Base-by-base conservation (phyloP, 495 filamentous ascomycete species). In the Penicillium salamii region DNA sequence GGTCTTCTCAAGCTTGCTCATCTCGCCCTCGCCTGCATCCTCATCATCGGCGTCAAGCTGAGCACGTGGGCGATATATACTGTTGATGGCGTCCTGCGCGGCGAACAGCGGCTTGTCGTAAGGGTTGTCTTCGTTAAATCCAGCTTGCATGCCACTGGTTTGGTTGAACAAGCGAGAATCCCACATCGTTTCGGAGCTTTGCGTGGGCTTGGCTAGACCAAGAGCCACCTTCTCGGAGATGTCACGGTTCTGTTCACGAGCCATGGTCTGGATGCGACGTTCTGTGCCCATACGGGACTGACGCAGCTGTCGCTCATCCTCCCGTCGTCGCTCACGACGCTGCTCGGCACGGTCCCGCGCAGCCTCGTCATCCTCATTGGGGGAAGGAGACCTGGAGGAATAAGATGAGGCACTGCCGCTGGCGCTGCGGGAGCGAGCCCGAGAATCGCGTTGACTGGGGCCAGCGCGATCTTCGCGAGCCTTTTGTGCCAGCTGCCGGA, bases 51-150 rank as follows among this genome's bases (percentile, higher is more conserved):
- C 81, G 34, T 85, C 81, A 18, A 75, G 62, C 38, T 81, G 80
- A 18, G 87, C 80, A 33, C 81, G 75, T 6, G 95, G 91, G 20
- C 91, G 80, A 68, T 99, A 99, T 45, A 99, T 97, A 66, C 86
- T 90, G 68, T 81, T 91, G 56, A 96, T 90, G 4, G 92, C 95
- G 63, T 99, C 91, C 70, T 96, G 90, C 43, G 92, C 93, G 9
- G 91, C 91, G 66, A 99, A 99, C 14, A 99, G 73, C 42, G 95
- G 93, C 67, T 96, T 97, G 69, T 97, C 95, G 74, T 97, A 99
- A 1, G 84, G 83, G 58, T 99, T 90, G 65, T 99, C 95, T 67
- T 99, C 93, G 65, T 99, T 99, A 78, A 96, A 92, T 17, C 93
- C 95, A 26, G 79, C 64, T 54, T 85, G 82, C 69, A 99, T 93